Conservation (phyloP, 1,284 basidiomycete genomes). For the Trametes sp. region DNA sequence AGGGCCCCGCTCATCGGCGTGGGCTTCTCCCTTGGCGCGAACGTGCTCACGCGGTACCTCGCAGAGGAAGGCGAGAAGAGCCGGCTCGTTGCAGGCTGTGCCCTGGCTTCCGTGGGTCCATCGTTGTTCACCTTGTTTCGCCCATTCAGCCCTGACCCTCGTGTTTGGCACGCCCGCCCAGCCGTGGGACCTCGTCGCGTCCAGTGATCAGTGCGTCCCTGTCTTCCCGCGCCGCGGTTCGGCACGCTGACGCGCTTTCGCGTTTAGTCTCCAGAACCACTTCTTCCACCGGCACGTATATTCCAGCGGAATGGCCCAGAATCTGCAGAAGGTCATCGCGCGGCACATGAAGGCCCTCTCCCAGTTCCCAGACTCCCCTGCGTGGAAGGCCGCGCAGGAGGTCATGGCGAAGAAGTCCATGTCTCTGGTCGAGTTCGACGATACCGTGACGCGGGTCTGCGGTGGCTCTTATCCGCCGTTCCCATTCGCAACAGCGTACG, state of each 20-base stretch:
- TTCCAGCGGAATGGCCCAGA: constrained; percentile 84
- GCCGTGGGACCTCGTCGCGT: constrained; percentile 80
- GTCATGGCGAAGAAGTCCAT: constrained; percentile 59
- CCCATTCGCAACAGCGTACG: constrained; percentile 78
- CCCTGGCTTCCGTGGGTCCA: constrained; percentile 78
- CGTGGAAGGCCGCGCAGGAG: constrained; percentile 55
- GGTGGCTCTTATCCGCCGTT: constrained; percentile 85
- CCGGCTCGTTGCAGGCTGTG: constrained; percentile 80
- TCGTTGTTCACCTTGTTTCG: constrained; percentile 16
- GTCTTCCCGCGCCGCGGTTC: neutral
- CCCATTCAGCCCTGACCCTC: constrained; percentile 20
- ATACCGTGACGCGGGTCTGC: constrained; percentile 72
- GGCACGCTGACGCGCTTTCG: constrained; percentile 29
- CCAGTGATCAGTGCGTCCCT: constrained; percentile 59
- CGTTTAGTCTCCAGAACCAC: constrained; percentile 63
- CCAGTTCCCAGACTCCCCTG: constrained; percentile 57
- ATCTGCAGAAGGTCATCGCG: constrained; percentile 74
- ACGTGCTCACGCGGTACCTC: constrained; percentile 91
- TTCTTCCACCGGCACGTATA: constrained; percentile 79
- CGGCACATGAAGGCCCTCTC: constrained; percentile 63
- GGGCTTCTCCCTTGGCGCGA: constrained; percentile 95
- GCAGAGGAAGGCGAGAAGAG: constrained; percentile 85
- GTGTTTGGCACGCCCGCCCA: constrained; percentile 40
- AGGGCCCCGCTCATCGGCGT: constrained; percentile 85
- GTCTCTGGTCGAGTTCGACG: constrained; percentile 68